Evolutionary conservation across 140 eudicot species (phyloP).

Genomic region (Cichorium intybus): DNA sequence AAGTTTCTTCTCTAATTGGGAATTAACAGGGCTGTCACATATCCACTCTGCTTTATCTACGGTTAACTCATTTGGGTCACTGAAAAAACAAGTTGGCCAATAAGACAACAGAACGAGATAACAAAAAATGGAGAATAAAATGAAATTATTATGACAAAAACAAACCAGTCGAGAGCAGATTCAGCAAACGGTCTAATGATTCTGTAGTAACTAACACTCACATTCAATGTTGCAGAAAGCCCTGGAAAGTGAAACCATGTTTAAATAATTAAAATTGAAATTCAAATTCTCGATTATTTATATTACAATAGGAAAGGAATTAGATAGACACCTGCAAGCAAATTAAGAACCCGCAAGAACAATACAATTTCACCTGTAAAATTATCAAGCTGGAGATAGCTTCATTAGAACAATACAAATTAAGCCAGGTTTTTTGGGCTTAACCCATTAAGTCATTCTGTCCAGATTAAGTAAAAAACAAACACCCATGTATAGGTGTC

Average conservation of each 20-base stretch:
- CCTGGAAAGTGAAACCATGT: conserved; percentile 43
- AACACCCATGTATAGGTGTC: too few species aligned
- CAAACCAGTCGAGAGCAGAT: conserved; percentile 79
- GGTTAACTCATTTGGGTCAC: conserved; percentile 59
- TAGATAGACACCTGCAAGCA: conserved; percentile 72
- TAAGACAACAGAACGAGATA: conserved; percentile 5
- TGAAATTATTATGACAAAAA: conserved; percentile 11
- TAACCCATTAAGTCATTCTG: too few species aligned
- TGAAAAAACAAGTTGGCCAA: conserved; percentile 30
- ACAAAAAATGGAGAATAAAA: not conserved
- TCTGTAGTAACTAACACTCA: conserved; percentile 63
- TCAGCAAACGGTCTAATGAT: conserved; percentile 98
- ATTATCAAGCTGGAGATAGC: conserved; percentile 79
- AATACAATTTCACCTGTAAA: conserved; percentile 93
- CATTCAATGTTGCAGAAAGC: conserved; percentile 80
- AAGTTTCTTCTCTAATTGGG: conserved; percentile 72
- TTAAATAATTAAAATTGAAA: conserved; percentile 7
- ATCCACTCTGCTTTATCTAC: conserved; percentile 59
- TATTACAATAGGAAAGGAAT: conserved; percentile 14
- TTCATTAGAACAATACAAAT: too few species aligned
- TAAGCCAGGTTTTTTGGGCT: too few species aligned
- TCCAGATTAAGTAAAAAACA: not conserved
- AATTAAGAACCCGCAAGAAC: conserved; percentile 82
- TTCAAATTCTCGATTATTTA: not conserved
- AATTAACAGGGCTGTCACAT: conserved; percentile 57